These are phyloP conservation scores for Kuraishia ogatae DNA, from an alignment of 805 yeast genomes.

Conservation along the genomic window DNA sequence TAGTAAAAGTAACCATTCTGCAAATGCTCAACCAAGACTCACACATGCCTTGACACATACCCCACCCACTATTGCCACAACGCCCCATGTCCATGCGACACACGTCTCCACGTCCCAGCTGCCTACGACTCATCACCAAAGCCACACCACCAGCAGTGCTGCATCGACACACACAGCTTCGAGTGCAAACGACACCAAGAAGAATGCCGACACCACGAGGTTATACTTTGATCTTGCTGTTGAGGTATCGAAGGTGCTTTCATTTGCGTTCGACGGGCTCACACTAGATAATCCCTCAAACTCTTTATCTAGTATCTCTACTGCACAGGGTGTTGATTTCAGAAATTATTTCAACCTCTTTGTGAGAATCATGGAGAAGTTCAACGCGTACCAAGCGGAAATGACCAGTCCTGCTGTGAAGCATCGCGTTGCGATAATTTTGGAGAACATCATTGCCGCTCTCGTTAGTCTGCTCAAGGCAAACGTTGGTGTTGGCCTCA, in stretches of 20 bases:
- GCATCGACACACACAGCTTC: not conserved
- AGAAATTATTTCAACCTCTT: slow-evolving; percentile 59
- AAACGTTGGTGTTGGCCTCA: slow-evolving; percentile 71
- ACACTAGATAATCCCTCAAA: slow-evolving; percentile 53
- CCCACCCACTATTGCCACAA: not conserved
- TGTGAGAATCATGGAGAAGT: slow-evolving; percentile 43
- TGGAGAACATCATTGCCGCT: slow-evolving; percentile 56
- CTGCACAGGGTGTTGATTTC: slow-evolving; percentile 39
- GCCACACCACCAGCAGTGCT: not conserved
- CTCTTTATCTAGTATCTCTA: slow-evolving; percentile 30
- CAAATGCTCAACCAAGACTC: not conserved
- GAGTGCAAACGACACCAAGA: not conserved
- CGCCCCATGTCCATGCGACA: not conserved
- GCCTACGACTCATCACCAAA: not conserved
- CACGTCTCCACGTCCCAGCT: not conserved
- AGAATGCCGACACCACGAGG: not conserved
- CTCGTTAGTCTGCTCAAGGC: slow-evolving; percentile 63
- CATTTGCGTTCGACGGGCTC: slow-evolving; percentile 44
- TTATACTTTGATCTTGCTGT: slow-evolving; percentile 51
- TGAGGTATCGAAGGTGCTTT: slow-evolving; percentile 53
- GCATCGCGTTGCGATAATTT: slow-evolving; percentile 48
- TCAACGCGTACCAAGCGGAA: slow-evolving; percentile 17
- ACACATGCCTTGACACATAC: not conserved
- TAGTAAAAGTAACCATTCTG: not conserved
- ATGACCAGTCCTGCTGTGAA: slow-evolving; percentile 17